Evolutionary conservation across 148 eudicot genomes (phyloP), one percentile per base, ranked within the genome.

Genomic region (Arctostaphylos glauca): DNA sequence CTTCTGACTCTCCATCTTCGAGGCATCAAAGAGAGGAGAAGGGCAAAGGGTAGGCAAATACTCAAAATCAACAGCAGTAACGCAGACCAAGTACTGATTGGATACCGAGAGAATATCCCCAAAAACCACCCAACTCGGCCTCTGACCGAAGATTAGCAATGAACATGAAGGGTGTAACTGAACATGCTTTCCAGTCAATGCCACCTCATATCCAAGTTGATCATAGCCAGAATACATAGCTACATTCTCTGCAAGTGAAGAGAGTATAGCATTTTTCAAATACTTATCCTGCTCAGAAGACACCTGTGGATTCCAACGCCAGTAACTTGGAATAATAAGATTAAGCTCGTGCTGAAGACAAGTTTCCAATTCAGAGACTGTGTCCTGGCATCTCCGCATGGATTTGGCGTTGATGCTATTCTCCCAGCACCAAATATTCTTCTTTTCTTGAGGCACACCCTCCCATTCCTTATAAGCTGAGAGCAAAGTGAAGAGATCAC

Each of bases 381-480:
- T 79, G 77, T 93, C 98, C 48, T 85, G 90, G 87, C 99, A 96
- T 85, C 99, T 92, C 66, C 91, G 84, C 97, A 96, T 91, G 68
- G 99, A 83, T 89, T 92, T 96, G 70, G 98, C 97, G 89, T 96
- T 96, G 13, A 94, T 92, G 81, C 97, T 92, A 82, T 94, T 93
- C 23, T 93, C 92, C 98, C 98, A 96, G 84, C 98, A 96, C 99
- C 98, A 94, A 43, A 7, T 83, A 76, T 86, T 96, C 84, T 84
- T 91, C 76, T 62, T 88, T 60, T 86, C 93, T 15, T 6, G 44
- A 5, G 90, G 92, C 73, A 90, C 76, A 50, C 76, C 52, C 83
- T 93, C 95, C 99, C 99, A 96, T 74, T 90, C 94, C 86, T 86
- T 91, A 86, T 87, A 96, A 82, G 94, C 97, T 70, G 98, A 89